Conservation (phyloP, 2,329 filamentous ascomycete genomes). For the Trichoderma cornu-damae region DNA sequence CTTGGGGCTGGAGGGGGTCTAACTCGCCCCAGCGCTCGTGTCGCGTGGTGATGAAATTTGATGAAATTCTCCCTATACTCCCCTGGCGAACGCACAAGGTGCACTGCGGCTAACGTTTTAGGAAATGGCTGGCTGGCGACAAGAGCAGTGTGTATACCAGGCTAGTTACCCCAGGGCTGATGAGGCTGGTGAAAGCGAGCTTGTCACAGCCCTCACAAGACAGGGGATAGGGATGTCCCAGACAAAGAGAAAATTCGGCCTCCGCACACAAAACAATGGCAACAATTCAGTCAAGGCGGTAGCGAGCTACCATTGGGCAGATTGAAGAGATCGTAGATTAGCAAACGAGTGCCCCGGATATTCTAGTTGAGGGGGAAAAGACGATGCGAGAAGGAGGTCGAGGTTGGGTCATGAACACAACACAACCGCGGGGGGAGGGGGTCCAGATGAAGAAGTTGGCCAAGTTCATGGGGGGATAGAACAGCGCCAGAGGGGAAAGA, state of each 20-base stretch:
- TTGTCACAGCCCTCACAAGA: neutral
- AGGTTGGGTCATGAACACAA: neutral
- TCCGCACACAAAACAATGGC: neutral
- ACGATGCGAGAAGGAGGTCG: neutral
- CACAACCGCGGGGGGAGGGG: neutral
- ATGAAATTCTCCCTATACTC: neutral
- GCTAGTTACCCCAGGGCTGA: neutral
- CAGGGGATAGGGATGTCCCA: neutral
- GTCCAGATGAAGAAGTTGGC: neutral
- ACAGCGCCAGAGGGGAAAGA: neutral
- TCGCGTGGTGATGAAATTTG: constrained; percentile 1
- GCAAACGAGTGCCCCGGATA: neutral
- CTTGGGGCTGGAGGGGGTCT: neutral
- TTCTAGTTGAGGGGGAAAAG: neutral
- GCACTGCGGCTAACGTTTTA: neutral
- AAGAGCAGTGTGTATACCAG: neutral
- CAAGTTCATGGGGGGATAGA: neutral
- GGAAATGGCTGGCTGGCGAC: neutral
- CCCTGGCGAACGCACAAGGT: neutral
- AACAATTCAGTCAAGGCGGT: neutral
- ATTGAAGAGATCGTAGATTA: neutral
- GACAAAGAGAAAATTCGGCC: neutral
- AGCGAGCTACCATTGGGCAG: neutral
- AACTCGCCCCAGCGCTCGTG: constrained; percentile 2
- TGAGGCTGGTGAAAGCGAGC: neutral